Conservation (phyloP, 2,329 filamentous ascomycete species). For the Torrubiellomyces zombiae region DNA sequence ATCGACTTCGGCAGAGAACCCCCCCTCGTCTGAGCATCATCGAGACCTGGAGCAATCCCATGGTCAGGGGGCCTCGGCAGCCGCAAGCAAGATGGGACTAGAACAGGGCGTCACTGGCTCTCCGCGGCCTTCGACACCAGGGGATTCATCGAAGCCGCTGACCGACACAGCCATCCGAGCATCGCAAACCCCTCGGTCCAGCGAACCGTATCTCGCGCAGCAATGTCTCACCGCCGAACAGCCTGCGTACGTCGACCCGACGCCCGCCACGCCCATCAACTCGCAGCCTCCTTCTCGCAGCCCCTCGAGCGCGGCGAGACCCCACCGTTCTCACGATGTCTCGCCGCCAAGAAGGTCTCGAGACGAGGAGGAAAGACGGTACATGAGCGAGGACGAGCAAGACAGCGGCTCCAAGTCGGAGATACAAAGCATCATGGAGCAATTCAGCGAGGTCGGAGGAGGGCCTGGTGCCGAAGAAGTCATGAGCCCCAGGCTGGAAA, state of each 20-base stretch:
- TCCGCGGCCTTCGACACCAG: too few species aligned
- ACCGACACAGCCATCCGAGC: too few species aligned
- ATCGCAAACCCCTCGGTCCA: constrained; percentile 5
- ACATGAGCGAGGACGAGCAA: constrained; percentile 43
- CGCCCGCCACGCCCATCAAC: constrained; percentile 36
- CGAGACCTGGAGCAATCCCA: too few species aligned
- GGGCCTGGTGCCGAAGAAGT: constrained; percentile 65
- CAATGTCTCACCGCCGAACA: constrained; percentile 32
- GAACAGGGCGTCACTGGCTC: too few species aligned
- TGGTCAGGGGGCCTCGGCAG: too few species aligned
- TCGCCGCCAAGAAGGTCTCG: constrained; percentile 38
- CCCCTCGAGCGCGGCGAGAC: constrained; percentile 35
- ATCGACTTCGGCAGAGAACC: too few species aligned
- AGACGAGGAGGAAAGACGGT: constrained; percentile 39
- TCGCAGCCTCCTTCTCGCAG: constrained; percentile 43
- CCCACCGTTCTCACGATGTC: constrained; percentile 23
- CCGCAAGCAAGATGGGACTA: too few species aligned
- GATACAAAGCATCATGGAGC: constrained; percentile 95
- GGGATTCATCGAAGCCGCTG: too few species aligned
- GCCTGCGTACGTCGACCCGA: constrained; percentile 36
- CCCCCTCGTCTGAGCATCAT: too few species aligned
- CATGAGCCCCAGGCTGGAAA: constrained; percentile 77
- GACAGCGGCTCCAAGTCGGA: constrained; percentile 62
- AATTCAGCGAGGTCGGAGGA: constrained; percentile 64
- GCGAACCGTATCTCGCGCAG: constrained; percentile 1